Evolutionary conservation across 2,329 filamentous ascomycete species (phyloP).

Genomic region (Clonostachys chloroleuca): DNA sequence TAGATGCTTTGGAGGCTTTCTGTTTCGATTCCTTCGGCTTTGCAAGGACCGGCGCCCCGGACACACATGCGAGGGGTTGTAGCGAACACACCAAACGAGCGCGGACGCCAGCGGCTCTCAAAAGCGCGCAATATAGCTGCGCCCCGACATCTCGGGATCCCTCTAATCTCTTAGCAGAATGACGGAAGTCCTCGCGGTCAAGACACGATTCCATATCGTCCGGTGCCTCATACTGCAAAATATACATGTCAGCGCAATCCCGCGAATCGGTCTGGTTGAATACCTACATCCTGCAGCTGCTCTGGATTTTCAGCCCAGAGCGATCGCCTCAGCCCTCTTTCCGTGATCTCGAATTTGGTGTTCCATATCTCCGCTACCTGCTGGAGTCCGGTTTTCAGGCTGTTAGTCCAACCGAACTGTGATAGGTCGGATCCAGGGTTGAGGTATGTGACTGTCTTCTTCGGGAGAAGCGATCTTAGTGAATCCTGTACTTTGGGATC

Average conservation of each 20-base stretch:
- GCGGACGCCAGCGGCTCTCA: conserved; percentile 78
- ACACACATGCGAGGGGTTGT: conserved; percentile 71
- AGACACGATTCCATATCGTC: conserved; percentile 63
- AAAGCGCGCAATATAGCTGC: conserved; percentile 83
- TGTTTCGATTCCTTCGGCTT: conserved; percentile 21
- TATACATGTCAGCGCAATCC: neutral
- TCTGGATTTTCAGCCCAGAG: conserved; percentile 70
- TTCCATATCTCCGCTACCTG: conserved; percentile 64
- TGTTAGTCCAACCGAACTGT: conserved; percentile 73
- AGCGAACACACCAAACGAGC: conserved; percentile 85
- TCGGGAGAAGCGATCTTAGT: conserved; percentile 61
- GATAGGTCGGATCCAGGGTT: conserved; percentile 63
- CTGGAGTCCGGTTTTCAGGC: conserved; percentile 74
- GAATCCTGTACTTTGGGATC: conserved; percentile 61
- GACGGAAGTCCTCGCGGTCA: conserved; percentile 69
- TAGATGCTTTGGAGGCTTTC: conserved; percentile 20
- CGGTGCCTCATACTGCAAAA: conserved; percentile 46
- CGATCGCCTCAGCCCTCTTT: conserved; percentile 64
- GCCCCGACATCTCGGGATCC: conserved; percentile 89
- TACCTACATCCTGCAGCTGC: conserved; percentile 51
- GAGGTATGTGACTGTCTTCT: conserved; percentile 62
- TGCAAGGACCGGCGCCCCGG: conserved; percentile 42
- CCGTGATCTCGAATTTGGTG: conserved; percentile 65
- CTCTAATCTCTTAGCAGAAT: conserved; percentile 61
- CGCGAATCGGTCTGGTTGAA: neutral